Base-by-base conservation (phyloP, 495 filamentous ascomycete species). In the Penicillium manginii region DNA sequence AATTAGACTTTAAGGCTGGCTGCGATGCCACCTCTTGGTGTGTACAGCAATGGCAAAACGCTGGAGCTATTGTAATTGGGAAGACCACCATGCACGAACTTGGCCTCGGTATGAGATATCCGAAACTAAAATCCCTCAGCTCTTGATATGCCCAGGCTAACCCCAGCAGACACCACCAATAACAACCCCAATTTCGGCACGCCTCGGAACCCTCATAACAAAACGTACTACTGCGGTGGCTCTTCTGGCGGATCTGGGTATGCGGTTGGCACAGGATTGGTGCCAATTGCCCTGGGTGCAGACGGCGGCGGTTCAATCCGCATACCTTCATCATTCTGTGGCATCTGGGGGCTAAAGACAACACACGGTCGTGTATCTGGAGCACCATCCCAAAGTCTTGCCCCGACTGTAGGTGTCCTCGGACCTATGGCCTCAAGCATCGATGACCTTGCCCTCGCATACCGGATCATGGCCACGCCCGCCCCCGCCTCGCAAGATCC, bases 31-130 rank as follows among this genome's bases (percentile, higher is more conserved):
- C 87, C 2, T 81, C 80, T 9, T 96, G 91, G 90, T 91, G 89
- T 60, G 84, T 92, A 21, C 79, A 78, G 68, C 84, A 90, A 74
- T 83, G 89, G 75, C 79, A 88, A 62, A 88, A 94, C 46, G 86
- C 85, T 0, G 93, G 93, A 2, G 92, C 87, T 11, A 82, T 97
- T 40, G 78, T 96, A 18, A 69, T 97, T 52, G 93, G 92, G 12
- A 96, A 96, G 74, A 82, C 86, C 26, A 93, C 85, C 40, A 96
- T 97, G 93, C 92, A 97, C 72, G 93, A 98, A 74, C 70, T 96
- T 7, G 93, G 93, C 4, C 74, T 89, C 31, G 86, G 85, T 86
- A 66, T 64, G 78, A 72, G 4, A 23, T 9, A 10, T 17, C 45
- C 4, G 19, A 12, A 12, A n/a, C 26, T 39, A 29, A 29, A 26